Evolutionary conservation across 2,329 filamentous ascomycete genomes (phyloP).

Genomic region (Blastomyces gilchristii): DNA sequence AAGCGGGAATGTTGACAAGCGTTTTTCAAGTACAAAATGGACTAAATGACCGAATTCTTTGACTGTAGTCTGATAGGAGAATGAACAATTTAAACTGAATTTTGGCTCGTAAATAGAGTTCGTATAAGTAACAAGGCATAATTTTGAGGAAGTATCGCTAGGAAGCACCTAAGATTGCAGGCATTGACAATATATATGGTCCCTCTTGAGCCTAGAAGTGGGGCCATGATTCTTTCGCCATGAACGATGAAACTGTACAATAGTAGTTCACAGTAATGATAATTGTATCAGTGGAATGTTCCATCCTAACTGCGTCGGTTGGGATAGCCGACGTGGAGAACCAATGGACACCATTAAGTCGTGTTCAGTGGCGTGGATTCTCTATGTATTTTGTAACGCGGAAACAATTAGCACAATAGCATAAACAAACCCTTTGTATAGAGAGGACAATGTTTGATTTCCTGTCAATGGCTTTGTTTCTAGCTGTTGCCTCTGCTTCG

Average conservation of each 20-base stretch:
- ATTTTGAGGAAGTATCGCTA: neutral
- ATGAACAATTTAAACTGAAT: neutral
- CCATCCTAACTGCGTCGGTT: neutral
- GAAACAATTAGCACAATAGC: neutral
- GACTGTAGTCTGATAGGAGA: neutral
- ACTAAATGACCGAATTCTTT: neutral
- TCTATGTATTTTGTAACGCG: neutral
- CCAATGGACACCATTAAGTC: neutral
- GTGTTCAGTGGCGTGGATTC: neutral
- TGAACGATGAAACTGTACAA: neutral
- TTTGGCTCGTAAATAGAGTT: neutral
- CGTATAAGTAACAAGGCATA: too few species aligned
- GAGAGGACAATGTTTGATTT: neutral
- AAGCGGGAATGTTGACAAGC: neutral
- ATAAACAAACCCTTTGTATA: neutral
- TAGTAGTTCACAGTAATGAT: neutral
- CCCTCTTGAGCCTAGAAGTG: neutral
- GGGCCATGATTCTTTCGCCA: neutral
- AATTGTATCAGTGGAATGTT: neutral
- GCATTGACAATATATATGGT: neutral
- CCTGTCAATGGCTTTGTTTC: neutral
- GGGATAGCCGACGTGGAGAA: neutral
- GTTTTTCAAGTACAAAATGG: neutral
- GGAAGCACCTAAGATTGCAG: neutral
- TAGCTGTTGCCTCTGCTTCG: neutral